Evolutionary conservation across 176 grass and related monocot genomes (phyloP).

Genomic region (Ensete ventricosum): DNA sequence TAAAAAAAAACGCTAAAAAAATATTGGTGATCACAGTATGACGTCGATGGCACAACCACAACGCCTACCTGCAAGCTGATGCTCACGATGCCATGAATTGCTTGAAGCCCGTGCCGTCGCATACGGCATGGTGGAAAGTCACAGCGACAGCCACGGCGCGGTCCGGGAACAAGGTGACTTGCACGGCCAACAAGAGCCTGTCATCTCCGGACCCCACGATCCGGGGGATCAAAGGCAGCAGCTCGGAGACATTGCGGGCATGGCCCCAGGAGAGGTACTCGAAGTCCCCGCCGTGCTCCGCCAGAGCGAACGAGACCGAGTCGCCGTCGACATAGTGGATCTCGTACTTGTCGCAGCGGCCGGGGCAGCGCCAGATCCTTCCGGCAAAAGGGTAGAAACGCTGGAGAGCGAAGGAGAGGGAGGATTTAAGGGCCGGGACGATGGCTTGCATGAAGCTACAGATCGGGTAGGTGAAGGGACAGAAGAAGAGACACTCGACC

Average conservation of each 20-base stretch:
- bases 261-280: background rate
- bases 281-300: slow-evolving; percentile 17
- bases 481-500: slow-evolving; percentile 25
- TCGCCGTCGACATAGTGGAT: slow-evolving; percentile 24
- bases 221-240: slow-evolving; percentile 21
- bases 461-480: background rate
- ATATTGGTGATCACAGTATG: slow-evolving; percentile 3
- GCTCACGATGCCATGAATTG: slow-evolving; percentile 43
- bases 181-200: slow-evolving; percentile 20
- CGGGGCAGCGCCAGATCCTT: slow-evolving; percentile 7
- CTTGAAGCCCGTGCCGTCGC: slow-evolving; percentile 29
- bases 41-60: background rate
- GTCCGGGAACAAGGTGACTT: slow-evolving; percentile 31
- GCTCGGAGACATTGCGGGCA: slow-evolving; percentile 11
- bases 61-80: background rate
- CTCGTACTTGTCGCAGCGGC: slow-evolving; percentile 3
- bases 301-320: slow-evolving; percentile 14
- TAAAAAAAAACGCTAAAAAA: too few species aligned
- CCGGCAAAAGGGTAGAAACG: slow-evolving; percentile 24
- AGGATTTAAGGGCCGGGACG: background rate
- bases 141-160: slow-evolving; percentile 29
- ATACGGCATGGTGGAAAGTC: slow-evolving; percentile 26
- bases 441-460: background rate
- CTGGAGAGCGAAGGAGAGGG: slow-evolving; percentile 3
- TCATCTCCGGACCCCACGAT: background rate